A percentile compares a stretch with the other conserved stretches of the same genome.
Evolutionary conservation across 305 asterid genomes (phyloP).

Genomic region (Fraxinus paxiana): DNA sequence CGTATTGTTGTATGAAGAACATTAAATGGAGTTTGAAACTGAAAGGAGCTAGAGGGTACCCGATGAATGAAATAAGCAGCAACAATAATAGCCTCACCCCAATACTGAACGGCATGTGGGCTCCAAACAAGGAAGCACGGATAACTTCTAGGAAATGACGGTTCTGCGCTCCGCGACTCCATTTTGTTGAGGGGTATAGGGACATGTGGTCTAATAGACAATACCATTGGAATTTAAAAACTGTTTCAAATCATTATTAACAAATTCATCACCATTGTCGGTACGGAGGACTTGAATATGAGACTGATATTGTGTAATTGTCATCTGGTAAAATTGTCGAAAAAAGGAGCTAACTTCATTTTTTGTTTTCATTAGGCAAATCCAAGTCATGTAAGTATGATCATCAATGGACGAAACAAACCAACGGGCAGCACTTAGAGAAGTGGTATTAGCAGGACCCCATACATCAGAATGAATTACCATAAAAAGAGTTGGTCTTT

Average conservation of each 20-base stretch:
- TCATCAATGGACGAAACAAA: background rate
- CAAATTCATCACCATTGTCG: background rate
- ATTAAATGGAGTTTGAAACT: background rate
- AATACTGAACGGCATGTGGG: background rate
- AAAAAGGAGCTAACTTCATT: background rate
- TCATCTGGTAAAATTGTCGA: background rate
- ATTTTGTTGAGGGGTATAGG: background rate
- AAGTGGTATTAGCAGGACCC: background rate
- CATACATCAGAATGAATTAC: background rate
- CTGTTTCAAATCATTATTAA: background rate
- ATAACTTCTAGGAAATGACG: background rate
- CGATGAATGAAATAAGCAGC: background rate
- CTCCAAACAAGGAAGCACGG: background rate
- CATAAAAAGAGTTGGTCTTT: background rate
- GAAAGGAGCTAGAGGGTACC: background rate
- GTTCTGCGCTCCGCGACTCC: background rate
- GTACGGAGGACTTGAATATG: background rate
- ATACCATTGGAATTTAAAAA: background rate
- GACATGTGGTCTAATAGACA: background rate
- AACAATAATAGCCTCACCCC: background rate
- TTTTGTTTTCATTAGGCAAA: background rate
- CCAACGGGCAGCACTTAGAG: background rate
- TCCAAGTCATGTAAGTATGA: background rate
- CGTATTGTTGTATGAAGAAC: background rate
- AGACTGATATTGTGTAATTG: background rate